Evolutionary conservation across 2,329 filamentous ascomycete genomes (phyloP).

Genomic region (Aspergillus arachidicola): DNA sequence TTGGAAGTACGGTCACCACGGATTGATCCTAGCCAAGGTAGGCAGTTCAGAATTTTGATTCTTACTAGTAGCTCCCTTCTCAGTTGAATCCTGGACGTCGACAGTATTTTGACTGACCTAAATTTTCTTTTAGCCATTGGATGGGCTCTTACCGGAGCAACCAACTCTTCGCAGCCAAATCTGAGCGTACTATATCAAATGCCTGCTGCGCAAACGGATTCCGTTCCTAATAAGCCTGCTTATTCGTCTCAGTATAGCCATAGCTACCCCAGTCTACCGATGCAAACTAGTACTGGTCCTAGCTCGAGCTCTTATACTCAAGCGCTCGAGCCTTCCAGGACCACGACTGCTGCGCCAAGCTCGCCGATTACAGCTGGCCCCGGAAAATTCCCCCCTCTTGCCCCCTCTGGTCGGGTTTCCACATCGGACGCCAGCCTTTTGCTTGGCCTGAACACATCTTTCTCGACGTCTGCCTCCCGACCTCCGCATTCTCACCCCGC

Average conservation of each 20-base stretch:
- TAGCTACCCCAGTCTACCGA: conserved; percentile 27
- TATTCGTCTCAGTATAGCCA: conserved; percentile 36
- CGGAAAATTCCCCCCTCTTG: conserved; percentile 34
- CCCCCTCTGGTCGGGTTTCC: conserved; percentile 46
- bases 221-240: conserved; percentile 30
- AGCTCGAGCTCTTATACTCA: conserved; percentile 31
- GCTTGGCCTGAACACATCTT: conserved; percentile 54
- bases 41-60: conserved; percentile 17
- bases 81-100: not conserved
- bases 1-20: conserved; percentile 47
- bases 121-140: conserved; percentile 66
- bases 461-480: conserved; percentile 24
- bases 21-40: conserved; percentile 56
- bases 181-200: conserved; percentile 79
- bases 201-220: conserved; percentile 37
- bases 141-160: conserved; percentile 85
- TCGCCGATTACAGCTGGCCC: conserved; percentile 25
- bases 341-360: conserved; percentile 20
- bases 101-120: conserved; percentile 33
- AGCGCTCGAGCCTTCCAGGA: conserved; percentile 35
- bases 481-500: conserved; percentile 25
- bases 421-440: conserved; percentile 44
- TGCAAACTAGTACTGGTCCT: conserved; percentile 24
- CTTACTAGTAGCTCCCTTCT: not conserved
- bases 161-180: conserved; percentile 81